phyloP scores from a whole-genome alignment of 805 yeast species.

The Candida succiphila region DNA sequence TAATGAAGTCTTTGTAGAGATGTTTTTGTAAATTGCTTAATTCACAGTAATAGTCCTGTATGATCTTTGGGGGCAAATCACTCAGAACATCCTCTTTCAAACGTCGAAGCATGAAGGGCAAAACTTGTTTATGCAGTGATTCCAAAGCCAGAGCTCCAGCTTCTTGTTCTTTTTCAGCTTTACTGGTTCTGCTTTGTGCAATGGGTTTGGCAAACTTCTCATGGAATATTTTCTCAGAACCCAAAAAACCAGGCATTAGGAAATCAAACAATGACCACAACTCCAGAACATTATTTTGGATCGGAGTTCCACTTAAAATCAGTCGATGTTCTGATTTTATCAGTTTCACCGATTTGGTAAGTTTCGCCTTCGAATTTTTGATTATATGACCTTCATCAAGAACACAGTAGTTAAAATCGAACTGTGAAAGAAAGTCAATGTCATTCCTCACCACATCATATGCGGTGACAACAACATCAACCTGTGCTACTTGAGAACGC shows the following conservation, averaged over 20 bases:
- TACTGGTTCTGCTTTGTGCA: conserved; percentile 84
- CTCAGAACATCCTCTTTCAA: conserved; percentile 92
- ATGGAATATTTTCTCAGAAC: conserved; percentile 88
- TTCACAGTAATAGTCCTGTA: conserved; percentile 97
- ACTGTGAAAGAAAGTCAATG: conserved; percentile 45
- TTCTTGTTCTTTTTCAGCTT: conserved; percentile 90
- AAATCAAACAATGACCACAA: conserved; percentile 97
- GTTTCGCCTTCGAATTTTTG: conserved; percentile 80
- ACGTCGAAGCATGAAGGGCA: conserved; percentile 94
- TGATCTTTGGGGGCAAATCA: conserved; percentile 95
- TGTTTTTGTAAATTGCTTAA: conserved; percentile 83
- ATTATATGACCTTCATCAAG: conserved; percentile 97
- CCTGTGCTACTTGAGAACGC: conserved; percentile 37
- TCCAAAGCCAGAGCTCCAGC: conserved; percentile 95
- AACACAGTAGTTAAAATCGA: conserved; percentile 86
- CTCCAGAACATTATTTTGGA: conserved; percentile 93
- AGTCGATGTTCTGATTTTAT: conserved; percentile 82
- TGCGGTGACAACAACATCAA: conserved; percentile 89
- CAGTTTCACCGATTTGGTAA: conserved; percentile 79
- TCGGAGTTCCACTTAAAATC: conserved; percentile 93
- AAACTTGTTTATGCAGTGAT: conserved; percentile 89
- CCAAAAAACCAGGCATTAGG: conserved; percentile 97
- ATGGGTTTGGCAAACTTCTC: conserved; percentile 97
- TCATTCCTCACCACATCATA: conserved; percentile 97
- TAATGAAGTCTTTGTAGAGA: conserved; percentile 81